These are phyloP conservation scores for Ophiostoma sp. DNA, from an alignment of 2,329 filamentous ascomycete species.

Conservation along the genomic window DNA sequence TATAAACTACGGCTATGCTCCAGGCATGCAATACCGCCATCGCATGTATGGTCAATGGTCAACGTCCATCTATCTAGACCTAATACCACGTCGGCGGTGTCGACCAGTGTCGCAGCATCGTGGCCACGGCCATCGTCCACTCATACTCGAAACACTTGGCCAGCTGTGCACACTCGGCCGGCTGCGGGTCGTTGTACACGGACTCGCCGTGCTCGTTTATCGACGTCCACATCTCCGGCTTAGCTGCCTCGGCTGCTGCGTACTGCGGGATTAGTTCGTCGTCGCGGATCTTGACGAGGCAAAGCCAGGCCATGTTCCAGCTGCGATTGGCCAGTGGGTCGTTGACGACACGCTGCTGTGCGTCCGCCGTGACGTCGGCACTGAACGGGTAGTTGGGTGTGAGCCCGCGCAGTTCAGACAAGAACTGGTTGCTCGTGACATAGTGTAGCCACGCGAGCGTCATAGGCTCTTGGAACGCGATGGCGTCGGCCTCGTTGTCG, in stretches of 20 bases:
- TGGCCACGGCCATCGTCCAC: constrained; percentile 59
- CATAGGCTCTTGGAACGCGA: constrained; percentile 57
- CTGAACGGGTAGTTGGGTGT: constrained; percentile 64
- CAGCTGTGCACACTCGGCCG: constrained; percentile 53
- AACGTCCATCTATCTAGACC: no score
- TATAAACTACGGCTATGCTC: neutral
- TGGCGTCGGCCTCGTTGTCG: constrained; percentile 53
- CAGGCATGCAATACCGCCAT: neutral
- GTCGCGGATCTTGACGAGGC: constrained; percentile 59
- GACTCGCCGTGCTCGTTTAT: constrained; percentile 37
- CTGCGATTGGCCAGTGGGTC: constrained; percentile 63
- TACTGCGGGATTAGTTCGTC: constrained; percentile 55
- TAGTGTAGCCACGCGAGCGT: constrained; percentile 67
- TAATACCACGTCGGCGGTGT: constrained; percentile 40
- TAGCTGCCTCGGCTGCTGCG: constrained; percentile 54
- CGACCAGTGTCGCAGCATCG: constrained; percentile 65
- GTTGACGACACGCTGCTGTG: constrained; percentile 55
- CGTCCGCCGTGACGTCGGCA: constrained; percentile 59
- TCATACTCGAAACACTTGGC: constrained; percentile 58
- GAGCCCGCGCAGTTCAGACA: constrained; percentile 63
- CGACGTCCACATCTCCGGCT: constrained; percentile 59
- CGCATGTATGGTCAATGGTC: no score
- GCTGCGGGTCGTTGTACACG: constrained; percentile 42
- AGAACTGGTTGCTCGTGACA: constrained; percentile 62
- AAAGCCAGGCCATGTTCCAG: constrained; percentile 73